Evolutionary conservation across 106 monocot genomes (phyloP).

Genomic region (Triglochin maritima): DNA sequence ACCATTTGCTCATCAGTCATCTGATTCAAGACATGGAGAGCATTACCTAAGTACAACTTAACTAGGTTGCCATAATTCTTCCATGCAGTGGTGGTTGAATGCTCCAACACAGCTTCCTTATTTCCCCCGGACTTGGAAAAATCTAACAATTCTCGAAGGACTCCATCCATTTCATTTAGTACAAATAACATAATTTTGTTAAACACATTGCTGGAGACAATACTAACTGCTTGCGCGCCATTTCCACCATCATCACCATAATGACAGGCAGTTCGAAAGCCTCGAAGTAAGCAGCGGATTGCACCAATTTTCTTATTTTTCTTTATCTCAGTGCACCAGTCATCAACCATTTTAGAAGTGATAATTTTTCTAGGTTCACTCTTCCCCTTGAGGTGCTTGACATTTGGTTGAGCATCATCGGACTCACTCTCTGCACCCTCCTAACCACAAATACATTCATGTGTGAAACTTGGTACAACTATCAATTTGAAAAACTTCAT

Average conservation of each 20-base stretch:
- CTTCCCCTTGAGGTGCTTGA: constrained; percentile 9
- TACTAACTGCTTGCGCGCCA: constrained; percentile 28
- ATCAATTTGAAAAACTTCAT: neutral
- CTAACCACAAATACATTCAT: constrained; percentile 13
- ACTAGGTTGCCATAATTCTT: constrained; percentile 62
- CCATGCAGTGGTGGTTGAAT: constrained; percentile 47
- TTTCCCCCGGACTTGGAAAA: constrained; percentile 71
- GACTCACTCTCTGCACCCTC: constrained; percentile 36
- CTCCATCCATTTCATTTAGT: constrained; percentile 86
- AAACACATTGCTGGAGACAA: constrained; percentile 74
- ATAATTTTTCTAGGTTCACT: constrained; percentile 37
- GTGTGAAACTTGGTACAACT: neutral
- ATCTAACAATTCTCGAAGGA: constrained; percentile 51
- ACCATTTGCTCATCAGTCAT: constrained; percentile 99
- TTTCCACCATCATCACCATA: constrained; percentile 62
- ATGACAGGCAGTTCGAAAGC: constrained; percentile 77
- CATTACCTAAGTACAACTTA: constrained; percentile 75
- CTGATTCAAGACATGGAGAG: constrained; percentile 82
- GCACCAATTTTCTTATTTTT: constrained; percentile 38
- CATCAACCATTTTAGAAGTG: constrained; percentile 76
- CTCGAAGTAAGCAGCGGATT: constrained; percentile 52
- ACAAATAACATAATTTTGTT: constrained; percentile 92
- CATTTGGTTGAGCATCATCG: constrained; percentile 28
- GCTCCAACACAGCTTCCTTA: constrained; percentile 63
- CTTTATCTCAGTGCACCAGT: constrained; percentile 59